Percentiles rank a stretch among this genome's conserved stretches.
These are phyloP conservation scores for Xylaria polymorpha DNA, from an alignment of 2,329 filamentous ascomycete genomes.

Conservation along the genomic window DNA sequence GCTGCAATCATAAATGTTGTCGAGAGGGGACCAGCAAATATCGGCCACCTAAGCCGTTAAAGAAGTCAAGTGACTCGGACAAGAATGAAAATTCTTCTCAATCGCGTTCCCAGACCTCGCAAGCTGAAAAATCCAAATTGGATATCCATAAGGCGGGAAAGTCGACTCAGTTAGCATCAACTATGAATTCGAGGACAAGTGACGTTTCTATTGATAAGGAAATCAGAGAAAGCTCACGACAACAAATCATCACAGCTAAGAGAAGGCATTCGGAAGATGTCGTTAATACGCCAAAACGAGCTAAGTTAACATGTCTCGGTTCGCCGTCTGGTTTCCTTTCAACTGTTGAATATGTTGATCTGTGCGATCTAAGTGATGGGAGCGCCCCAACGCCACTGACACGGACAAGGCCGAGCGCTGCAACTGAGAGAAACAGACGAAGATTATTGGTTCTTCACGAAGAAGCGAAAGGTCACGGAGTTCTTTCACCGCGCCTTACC, in stretches of 20 bases:
- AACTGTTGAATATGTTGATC: conserved; percentile 47
- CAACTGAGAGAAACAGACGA: conserved; percentile 17
- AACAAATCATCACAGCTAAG: conserved; percentile 16
- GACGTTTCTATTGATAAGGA: neutral
- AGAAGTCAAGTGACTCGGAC: conserved; percentile 36
- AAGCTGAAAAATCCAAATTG: neutral
- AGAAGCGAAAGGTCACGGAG: conserved; percentile 30
- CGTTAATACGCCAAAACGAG: conserved; percentile 19
- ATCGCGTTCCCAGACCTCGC: neutral
- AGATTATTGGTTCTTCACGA: conserved; percentile 29
- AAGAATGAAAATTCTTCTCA: conserved; percentile 31
- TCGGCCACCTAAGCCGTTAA: conserved; percentile 54
- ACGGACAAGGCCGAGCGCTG: neutral
- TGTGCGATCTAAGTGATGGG: conserved; percentile 40
- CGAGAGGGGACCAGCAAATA: conserved; percentile 76
- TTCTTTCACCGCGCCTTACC: conserved; percentile 25
- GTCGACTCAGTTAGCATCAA: neutral
- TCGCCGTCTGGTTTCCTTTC: conserved; percentile 23
- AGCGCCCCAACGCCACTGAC: neutral
- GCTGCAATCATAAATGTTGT: conserved; percentile 79
- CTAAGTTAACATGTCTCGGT: conserved; percentile 3
- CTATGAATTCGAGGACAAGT: neutral
- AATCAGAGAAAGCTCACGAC: neutral
- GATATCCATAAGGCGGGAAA: conserved; percentile 9
- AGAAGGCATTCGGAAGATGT: neutral